Base-by-base conservation (phyloP, 768 basidiomycete species). In the Agrocybe pediades region DNA sequence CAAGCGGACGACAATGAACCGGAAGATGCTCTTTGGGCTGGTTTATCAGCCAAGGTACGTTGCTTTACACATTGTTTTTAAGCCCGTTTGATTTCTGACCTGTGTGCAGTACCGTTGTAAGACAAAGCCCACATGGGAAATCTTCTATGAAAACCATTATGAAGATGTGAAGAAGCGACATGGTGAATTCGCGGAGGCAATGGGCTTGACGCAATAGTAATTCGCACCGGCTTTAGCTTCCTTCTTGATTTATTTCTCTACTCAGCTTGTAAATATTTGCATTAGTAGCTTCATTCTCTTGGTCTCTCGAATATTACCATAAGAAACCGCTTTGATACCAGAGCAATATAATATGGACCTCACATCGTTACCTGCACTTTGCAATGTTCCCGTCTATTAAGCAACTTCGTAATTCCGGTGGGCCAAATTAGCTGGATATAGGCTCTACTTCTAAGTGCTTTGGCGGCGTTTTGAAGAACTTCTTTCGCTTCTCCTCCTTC, bases 391-490 rank as follows among this genome's bases (percentile, higher is more conserved):
- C 25, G 27, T 49, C 48, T 56, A 59, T 47, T 51, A 51, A 33
- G 46, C 45, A 56, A 50, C 49, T 60, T 39, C 23, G 49, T 60
- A 56, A 40, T 40, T 19, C 39, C 40, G 47, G 29, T 42, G n/a
- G 16, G 33, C 42, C 42, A 49, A 55, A 57, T 73, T 59, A 69
- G 62, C 68, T 62, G 30, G 70, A 65, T 60, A 60, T 46, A 27
- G 65, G 48, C 40, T 74, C 71, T 57, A 74, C 60, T 36, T 36
- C 33, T 54, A 75, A 58, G 44, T 71, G 68, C 57, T 76, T 71
- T 58, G 75, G 72, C 64, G 78, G 74, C 40, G 85, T 79, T 71
- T 95, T 96, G 80, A 96, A 96, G 74, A 97, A 96, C 36, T 75
- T 80, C 71, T 76, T 82, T 63, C 89, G 81, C 58, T 78, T 83